Base-by-base conservation (phyloP, 495 filamentous ascomycete species). In the Massariosphaeria phaeospora region DNA sequence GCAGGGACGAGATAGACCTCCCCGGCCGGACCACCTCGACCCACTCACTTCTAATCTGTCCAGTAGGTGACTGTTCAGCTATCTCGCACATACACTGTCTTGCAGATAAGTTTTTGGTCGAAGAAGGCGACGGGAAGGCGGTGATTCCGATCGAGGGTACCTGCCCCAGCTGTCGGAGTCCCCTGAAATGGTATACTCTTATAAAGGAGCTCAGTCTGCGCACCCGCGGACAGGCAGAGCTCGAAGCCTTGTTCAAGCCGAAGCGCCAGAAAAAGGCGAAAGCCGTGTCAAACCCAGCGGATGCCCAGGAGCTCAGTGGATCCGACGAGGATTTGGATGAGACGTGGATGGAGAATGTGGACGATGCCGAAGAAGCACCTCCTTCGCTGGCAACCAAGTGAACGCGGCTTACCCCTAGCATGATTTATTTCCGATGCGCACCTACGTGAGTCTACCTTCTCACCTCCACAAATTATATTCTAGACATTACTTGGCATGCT, bases 151-250 rank as follows among this genome's bases (percentile, higher is more conserved):
- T 76, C 3, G 61, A 74, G 8, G 91, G 91, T 1, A 68, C 60
- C 2, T 98, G 93, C 71, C 89, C 89, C 1, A 68, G 66, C 34
- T 98, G 93, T 66, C 68, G 76, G 1, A 69, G 71, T 0, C 67
- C 75, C 17, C 72, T 88, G 7, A 62, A 74, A 40, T 98, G 93
- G 93, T 72, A 79, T 0, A 75, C 85, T 40, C 77, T 96, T 60
- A 85, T 91, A 67, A 89, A 83, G 63, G 90, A 95, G 65, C 68
- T 90, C 53, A 91, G 76, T 42, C 67, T 95, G 25, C 76, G 90
- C 47, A 70, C 74, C 23, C 76, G 88, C 39, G 88, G 83, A 12
- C 65, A 74, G 56, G 83, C 83, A 38, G 82, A 87, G 57, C 63
- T 87, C 2, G 79, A 78, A 17, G 75, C 75, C 41, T 67, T 93